A percentile compares a stretch with the other conserved stretches of the same genome.
Evolutionary conservation across 345 rosid genomes (phyloP).

Genomic region (Eucalyptus guilfoylei): DNA sequence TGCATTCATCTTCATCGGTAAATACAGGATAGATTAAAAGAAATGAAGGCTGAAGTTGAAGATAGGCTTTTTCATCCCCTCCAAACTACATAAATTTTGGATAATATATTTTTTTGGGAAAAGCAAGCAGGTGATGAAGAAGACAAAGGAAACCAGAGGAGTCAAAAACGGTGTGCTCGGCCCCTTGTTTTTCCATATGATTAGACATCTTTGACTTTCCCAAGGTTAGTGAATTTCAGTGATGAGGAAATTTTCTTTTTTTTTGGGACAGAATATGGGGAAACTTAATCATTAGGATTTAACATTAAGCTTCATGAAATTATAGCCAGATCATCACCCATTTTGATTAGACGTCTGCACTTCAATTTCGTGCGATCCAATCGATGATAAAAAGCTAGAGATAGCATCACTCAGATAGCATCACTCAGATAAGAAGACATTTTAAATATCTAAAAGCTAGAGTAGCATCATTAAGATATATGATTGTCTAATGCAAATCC

Average conservation of each 20-base stretch:
- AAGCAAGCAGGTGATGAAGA: neutral
- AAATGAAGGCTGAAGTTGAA: neutral
- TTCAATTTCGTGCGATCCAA: neutral
- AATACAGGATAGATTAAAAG: neutral
- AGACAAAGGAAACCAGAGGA: neutral
- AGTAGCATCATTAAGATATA: too few relatives aligned
- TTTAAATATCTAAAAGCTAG: neutral
- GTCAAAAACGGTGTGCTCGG: neutral
- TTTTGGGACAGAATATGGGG: neutral
- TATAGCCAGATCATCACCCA: neutral
- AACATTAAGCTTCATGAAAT: neutral
- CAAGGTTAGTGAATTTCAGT: neutral
- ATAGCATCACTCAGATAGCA: too few relatives aligned
- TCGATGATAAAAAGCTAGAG: neutral
- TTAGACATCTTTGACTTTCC: neutral
- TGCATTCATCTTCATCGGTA: neutral
- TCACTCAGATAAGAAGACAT: neutral
- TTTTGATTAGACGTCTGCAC: neutral
- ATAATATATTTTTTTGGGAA: neutral
- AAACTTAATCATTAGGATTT: neutral
- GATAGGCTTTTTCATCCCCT: neutral
- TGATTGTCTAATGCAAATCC: too few relatives aligned
- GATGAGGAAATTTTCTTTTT: too few relatives aligned
- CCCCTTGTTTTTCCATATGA: neutral
- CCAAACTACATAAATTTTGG: neutral